Base-by-base conservation (phyloP, 768 basidiomycete genomes). In the Phanerochaete carnosa region DNA sequence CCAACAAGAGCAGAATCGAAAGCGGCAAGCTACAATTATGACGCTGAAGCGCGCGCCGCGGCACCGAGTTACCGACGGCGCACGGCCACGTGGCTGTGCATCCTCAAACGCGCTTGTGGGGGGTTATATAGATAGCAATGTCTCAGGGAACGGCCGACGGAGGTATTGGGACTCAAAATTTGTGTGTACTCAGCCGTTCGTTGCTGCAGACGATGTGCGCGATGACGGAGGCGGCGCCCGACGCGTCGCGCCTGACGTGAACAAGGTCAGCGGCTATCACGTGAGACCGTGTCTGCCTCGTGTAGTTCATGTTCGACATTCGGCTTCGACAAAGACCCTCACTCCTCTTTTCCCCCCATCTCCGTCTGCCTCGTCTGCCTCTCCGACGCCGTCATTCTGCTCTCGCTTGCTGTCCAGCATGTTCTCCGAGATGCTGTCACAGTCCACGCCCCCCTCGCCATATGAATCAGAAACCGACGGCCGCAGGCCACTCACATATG, bases 251-350 rank as follows among this genome's bases (percentile, higher is more conserved):
- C 39, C 19, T 19, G 39, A 7, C 11, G 8, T 43, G 11, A 19
- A 19, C 39, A 19, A 7, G 39, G 8, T 43, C 8, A 19, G 39
- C 39, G 39, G 39, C 45, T 26, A 22, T 33, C 60, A 61, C 60
- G 60, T 61, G 60, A 33, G 55, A 61, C 45, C 60, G 60, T 61
- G 60, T 61, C 53, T 33, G 60, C 60, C 60, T 61, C 60, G 60
- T 61, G 60, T 52, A 16, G 55, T 59, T 37, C 50, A 59, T 32
- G 51, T 52, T 52, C 49, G 29, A 15, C 33, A 45, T 60, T 60
- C 59, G 35, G 49, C 29, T 56, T 61, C 32, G 49, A 56, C 60
- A 55, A 58, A 58, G 57, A 22, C 45, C 45, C 37, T 52, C n/a
- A n/a, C n/a, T 23, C 22, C 37, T 58, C 29, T 46, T 19, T 45